These are phyloP conservation scores for Monosporascus sp. DNA, from an alignment of 2,329 filamentous ascomycete genomes.

Conservation along the genomic window DNA sequence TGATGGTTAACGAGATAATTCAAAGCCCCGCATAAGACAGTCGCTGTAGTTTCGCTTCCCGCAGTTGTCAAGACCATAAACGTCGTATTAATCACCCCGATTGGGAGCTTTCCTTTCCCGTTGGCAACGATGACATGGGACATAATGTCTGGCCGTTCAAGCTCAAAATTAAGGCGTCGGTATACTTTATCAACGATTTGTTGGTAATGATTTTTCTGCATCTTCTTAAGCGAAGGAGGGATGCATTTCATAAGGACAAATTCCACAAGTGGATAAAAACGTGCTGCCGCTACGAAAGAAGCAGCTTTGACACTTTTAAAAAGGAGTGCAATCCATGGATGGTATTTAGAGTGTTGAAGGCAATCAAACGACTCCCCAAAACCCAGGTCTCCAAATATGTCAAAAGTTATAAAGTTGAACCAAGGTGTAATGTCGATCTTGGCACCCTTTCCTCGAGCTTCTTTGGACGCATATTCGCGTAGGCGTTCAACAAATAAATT, in stretches of 20 bases:
- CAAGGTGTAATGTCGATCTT: conserved; percentile 13
- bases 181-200: conserved; percentile 24
- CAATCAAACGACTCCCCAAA: conserved; percentile 28
- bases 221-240: conserved; percentile 11
- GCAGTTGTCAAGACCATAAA: conserved; percentile 24
- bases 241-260: conserved; percentile 12
- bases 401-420: conserved; percentile 32
- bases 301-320: conserved; percentile 21
- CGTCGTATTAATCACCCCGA: conserved; percentile 27
- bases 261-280: conserved; percentile 21
- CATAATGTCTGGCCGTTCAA: conserved; percentile 24
- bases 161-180: conserved; percentile 19
- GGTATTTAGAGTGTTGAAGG: conserved; percentile 21
- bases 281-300: conserved; percentile 12
- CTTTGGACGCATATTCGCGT: conserved; percentile 4
- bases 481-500: conserved; percentile 19
- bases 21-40: conserved; percentile 12
- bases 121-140: conserved; percentile 17
- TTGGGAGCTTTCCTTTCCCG: conserved; percentile 9
- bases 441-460: not conserved
- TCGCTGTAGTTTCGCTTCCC: conserved; percentile 25
- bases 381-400: conserved; percentile 29
- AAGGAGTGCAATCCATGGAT: conserved; percentile 21
- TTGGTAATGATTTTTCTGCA: conserved; percentile 14
- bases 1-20: conserved; percentile 16